Percentiles rank a stretch among this genome's conserved stretches.
phyloP scores from a whole-genome alignment of 257 asterid genomes.

The Petrea volubilis region DNA sequence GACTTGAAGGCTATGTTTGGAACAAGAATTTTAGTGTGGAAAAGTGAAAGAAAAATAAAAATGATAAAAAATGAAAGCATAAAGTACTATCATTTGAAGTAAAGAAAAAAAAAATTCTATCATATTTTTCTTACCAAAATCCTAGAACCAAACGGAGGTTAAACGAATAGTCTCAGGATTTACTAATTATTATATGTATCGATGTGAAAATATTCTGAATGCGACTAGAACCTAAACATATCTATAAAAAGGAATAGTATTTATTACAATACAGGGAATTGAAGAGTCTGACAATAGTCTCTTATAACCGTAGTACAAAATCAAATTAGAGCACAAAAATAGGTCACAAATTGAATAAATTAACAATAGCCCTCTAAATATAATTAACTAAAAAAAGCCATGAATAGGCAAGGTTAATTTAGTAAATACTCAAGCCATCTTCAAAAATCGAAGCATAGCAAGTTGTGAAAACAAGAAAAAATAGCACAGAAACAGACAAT shows the following conservation, averaged over 20 bases:
- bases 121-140: no score
- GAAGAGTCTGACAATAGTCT: neutral
- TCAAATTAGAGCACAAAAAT: slow-evolving; percentile 23
- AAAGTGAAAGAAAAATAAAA: no score
- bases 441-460: slow-evolving; percentile 27
- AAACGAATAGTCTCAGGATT: no score
- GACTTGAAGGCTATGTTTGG: no score
- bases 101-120: no score
- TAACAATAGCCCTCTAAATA: neutral
- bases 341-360: slow-evolving; percentile 25
- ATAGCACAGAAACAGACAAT: slow-evolving; percentile 8
- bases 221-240: neutral
- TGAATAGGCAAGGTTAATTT: neutral
- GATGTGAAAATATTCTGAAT: neutral
- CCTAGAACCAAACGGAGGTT: no score
- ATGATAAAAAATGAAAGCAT: no score
- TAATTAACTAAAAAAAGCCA: no score
- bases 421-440: slow-evolving; percentile 2
- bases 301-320: slow-evolving; percentile 27
- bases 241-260: neutral
- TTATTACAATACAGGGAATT: neutral
- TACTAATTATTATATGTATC: no score
- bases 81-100: no score
- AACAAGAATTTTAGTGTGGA: no score
- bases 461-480: slow-evolving; percentile 10